A percentile compares a stretch with the other conserved stretches of the same genome.
Evolutionary conservation across 345 rosid species (phyloP).

Genomic region (Citrus sp.): DNA sequence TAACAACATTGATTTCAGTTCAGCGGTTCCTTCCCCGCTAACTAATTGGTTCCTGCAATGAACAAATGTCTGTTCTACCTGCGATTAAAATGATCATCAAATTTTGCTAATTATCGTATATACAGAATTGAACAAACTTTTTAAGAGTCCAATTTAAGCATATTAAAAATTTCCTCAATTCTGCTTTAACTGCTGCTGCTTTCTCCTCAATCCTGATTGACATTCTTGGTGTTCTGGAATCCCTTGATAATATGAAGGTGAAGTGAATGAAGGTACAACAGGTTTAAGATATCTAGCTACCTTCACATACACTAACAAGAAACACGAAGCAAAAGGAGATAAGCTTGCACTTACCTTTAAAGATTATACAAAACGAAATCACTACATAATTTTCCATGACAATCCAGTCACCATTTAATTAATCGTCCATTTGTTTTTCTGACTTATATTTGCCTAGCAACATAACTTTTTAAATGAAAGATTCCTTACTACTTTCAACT

Average conservation of each 20-base stretch:
- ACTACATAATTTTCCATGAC: neutral
- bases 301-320: neutral
- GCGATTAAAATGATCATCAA: constrained; percentile 17
- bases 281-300: no score
- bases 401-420: neutral
- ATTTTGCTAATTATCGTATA: neutral
- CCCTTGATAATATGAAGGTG: no score
- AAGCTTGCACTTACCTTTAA: neutral
- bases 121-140: neutral
- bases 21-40: constrained; percentile 24
- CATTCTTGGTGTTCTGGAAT: no score
- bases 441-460: neutral
- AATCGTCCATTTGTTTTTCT: neutral
- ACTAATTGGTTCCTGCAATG: constrained; percentile 41
- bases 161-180: neutral
- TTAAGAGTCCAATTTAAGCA: neutral
- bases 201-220: no score
- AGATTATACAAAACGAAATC: neutral
- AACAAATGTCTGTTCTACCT: constrained; percentile 62
- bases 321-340: neutral
- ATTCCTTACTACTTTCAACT: neutral
- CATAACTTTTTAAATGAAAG: neutral
- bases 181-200: no score
- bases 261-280: no score
- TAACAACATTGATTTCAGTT: constrained; percentile 18